Base-by-base conservation (phyloP, 495 filamentous ascomycete genomes). In the Neurospora sp. region DNA sequence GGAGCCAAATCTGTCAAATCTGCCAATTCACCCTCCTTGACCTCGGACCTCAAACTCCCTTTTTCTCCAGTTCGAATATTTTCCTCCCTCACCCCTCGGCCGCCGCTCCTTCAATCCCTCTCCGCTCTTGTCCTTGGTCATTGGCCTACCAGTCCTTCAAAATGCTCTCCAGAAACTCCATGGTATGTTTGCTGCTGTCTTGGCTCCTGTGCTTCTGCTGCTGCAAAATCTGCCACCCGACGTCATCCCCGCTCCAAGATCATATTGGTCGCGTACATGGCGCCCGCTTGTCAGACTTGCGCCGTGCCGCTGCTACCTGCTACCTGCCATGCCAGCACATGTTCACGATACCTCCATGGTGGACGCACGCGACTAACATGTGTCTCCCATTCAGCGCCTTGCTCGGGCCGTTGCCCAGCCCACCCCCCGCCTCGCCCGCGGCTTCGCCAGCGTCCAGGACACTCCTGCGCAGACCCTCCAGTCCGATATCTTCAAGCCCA, bases 401-500 rank as follows among this genome's bases (percentile, higher is more conserved):
- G 85, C 87, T 79, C 84, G 85, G 81, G 83, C 83, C 73, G 84
- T 87, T 71, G 78, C 85, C 76, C 84, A 84, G 77, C 81, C 82
- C 76, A 77, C 82, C 75, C 83, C 78, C 45, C 80, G 82, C 78
- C 75, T 83, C 61, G 77, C 82, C 68, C 85, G 86, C 76, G 79
- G 81, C 74, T 89, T 91, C 77, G 94, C 94, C 74, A 95, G 90
- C 72, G 87, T 96, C 72, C 87, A 91, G 83, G 88, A 90, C 74
- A 91, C 94, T 79, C 92, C 96, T 78, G 93, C 95, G 87, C 93
- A 96, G 87, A 75, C 90, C 48, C 85, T 96, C 72, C 89, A 92
- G 83, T 88, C 90, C 75, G 94, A 97, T 80, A 92, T 97, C 81
- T 97, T 97, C 89, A 96, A 97, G 88, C 96, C 96, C 71, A 97